Evolutionary conservation across 2,329 filamentous ascomycete species (phyloP).

Genomic region (Septoria petroselini): DNA sequence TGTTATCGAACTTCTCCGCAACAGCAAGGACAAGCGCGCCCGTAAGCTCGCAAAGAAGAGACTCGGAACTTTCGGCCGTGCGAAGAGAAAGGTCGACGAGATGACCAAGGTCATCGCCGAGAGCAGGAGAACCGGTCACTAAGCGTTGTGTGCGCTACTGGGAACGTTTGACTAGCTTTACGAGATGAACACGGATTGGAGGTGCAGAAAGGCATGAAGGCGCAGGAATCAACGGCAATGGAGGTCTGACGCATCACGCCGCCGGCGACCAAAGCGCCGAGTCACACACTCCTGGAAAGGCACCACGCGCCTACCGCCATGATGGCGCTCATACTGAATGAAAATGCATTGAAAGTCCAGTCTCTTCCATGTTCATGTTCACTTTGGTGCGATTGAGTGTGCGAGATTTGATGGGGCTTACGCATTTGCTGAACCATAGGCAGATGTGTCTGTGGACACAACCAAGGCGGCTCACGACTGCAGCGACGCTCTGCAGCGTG

Average conservation of each 20-base stretch:
- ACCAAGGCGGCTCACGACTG: too few species aligned
- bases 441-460: too few species aligned
- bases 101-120: slow-evolving; percentile 97
- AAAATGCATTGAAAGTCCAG: slow-evolving; percentile 25
- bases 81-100: slow-evolving; percentile 99
- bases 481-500: too few species aligned
- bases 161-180: slow-evolving; percentile 9
- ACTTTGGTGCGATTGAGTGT: too few species aligned
- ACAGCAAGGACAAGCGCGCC: slow-evolving; percentile 99
- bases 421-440: too few species aligned
- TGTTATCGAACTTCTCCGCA: slow-evolving; percentile 97
- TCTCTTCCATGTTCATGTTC: background rate
- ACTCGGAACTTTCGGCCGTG: slow-evolving; percentile 97
- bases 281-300: slow-evolving; percentile 10
- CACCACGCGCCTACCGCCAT: slow-evolving; percentile 13
- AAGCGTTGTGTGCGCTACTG: slow-evolving; percentile 38
- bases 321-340: slow-evolving; percentile 26
- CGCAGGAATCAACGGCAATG: slow-evolving; percentile 15
- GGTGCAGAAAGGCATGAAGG: slow-evolving; percentile 25
- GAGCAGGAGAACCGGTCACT: slow-evolving; percentile 75
- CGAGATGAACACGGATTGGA: slow-evolving; percentile 14
- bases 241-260: slow-evolving; percentile 12
- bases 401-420: too few species aligned
- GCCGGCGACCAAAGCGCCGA: slow-evolving; percentile 13
- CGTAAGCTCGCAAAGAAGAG: slow-evolving; percentile 99